These are phyloP conservation scores for Ogataea sp. DNA, from an alignment of 805 yeast genomes.

Conservation along the genomic window DNA sequence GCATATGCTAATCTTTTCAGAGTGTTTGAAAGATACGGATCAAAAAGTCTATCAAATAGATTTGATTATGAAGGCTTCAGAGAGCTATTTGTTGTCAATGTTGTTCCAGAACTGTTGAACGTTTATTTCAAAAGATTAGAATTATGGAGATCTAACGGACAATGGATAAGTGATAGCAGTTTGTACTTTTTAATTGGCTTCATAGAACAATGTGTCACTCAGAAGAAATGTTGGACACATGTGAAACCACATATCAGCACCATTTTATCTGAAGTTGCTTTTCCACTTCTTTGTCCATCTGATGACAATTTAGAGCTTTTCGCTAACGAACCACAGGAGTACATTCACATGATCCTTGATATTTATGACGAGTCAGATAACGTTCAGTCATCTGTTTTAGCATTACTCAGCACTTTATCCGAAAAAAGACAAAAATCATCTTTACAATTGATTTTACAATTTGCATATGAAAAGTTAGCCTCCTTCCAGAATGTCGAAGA, in stretches of 20 bases:
- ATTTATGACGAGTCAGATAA: slow-evolving; percentile 51
- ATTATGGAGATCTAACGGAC: slow-evolving; percentile 55
- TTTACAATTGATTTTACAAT: slow-evolving; percentile 51
- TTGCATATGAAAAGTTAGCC: slow-evolving; percentile 45
- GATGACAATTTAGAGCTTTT: slow-evolving; percentile 67
- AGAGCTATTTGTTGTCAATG: slow-evolving; percentile 40
- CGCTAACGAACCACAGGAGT: slow-evolving; percentile 87
- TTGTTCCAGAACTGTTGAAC: slow-evolving; percentile 66
- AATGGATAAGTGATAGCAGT: slow-evolving; percentile 66
- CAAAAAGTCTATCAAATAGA: slow-evolving; percentile 34
- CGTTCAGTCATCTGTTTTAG: slow-evolving; percentile 75
- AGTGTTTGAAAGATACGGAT: slow-evolving; percentile 64
- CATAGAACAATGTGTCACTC: slow-evolving; percentile 50
- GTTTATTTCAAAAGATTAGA: slow-evolving; percentile 61
- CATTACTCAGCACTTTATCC: slow-evolving; percentile 63
- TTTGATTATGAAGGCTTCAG: slow-evolving; percentile 57
- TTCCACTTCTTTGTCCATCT: slow-evolving; percentile 69
- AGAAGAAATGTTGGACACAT: slow-evolving; percentile 56
- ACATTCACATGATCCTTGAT: slow-evolving; percentile 71
- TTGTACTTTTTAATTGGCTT: slow-evolving; percentile 60
- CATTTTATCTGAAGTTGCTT: slow-evolving; percentile 65
- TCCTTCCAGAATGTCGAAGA: slow-evolving; percentile 28
- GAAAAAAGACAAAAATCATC: slow-evolving; percentile 56
- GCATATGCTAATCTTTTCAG: slow-evolving; percentile 70
- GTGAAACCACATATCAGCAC: slow-evolving; percentile 62